These are phyloP conservation scores for Porphyrellus cyaneotinctus DNA, from an alignment of 768 basidiomycete genomes.

Conservation along the genomic window DNA sequence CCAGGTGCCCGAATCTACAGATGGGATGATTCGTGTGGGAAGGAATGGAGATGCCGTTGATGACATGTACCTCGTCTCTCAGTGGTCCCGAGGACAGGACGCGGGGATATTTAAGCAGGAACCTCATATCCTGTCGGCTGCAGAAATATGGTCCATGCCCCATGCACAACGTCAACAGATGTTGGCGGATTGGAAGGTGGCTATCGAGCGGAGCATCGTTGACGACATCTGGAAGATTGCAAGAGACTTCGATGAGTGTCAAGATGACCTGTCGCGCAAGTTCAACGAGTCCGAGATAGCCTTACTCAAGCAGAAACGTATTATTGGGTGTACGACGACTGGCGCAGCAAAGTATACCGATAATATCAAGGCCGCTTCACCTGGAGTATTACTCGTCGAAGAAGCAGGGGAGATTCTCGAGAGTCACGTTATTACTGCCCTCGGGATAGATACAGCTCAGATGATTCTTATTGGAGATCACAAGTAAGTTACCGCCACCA, in stretches of 20 bases:
- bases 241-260: conserved; percentile 39
- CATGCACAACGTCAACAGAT: conserved; percentile 23
- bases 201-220: conserved; percentile 34
- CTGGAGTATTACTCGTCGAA: conserved; percentile 59
- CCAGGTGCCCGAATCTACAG: conserved; percentile 35
- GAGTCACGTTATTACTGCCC: conserved; percentile 58
- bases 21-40: conserved; percentile 47
- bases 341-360: conserved; percentile 59
- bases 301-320: conserved; percentile 43
- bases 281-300: conserved; percentile 32
- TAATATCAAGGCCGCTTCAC: conserved; percentile 42
- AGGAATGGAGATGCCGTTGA: conserved; percentile 35
- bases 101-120: conserved; percentile 40
- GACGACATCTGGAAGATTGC: conserved; percentile 31
- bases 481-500: conserved; percentile 43
- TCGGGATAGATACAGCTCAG: conserved; percentile 44
- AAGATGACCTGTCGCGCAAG: conserved; percentile 34
- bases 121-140: conserved; percentile 20
- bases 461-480: conserved; percentile 71
- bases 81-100: conserved; percentile 43
- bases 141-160: conserved; percentile 38
- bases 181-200: conserved; percentile 33
- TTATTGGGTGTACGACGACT: conserved; percentile 68
- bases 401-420: conserved; percentile 74
- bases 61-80: conserved; percentile 41